Conservation (phyloP, 2,329 filamentous ascomycete genomes). For the Scedosporium minutisporum region DNA sequence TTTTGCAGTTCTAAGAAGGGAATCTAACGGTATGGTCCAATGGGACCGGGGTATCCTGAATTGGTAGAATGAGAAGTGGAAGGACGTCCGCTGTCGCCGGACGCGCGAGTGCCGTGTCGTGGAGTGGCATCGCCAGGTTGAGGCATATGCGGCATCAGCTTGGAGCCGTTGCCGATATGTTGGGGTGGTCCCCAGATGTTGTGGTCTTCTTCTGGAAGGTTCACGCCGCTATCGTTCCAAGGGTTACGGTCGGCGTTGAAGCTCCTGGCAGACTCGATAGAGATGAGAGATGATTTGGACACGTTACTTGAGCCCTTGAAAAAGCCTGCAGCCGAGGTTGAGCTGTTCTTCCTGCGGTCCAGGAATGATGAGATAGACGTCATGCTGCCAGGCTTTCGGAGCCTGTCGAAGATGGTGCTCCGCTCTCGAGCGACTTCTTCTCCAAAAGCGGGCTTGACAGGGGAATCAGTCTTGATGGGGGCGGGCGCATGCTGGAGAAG, state of each 20-base stretch:
- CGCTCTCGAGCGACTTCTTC: conserved; percentile 73
- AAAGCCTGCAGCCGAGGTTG: conserved; percentile 70
- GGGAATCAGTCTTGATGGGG: conserved; percentile 73
- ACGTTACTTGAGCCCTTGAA: conserved; percentile 89
- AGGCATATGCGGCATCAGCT: conserved; percentile 50
- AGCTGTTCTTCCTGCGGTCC: conserved; percentile 88
- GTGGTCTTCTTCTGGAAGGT: conserved; percentile 77
- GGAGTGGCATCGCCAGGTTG: conserved; percentile 75
- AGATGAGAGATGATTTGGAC: conserved; percentile 91
- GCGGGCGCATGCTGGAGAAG: conserved; percentile 85
- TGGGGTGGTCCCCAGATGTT: conserved; percentile 40
- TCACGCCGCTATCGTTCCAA: conserved; percentile 96
- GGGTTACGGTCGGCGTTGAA: conserved; percentile 86
- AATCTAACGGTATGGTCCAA: conserved; percentile 81
- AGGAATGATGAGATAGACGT: conserved; percentile 93
- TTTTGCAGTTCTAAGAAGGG: conserved; percentile 33
- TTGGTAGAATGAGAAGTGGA: conserved; percentile 90
- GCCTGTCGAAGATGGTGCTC: conserved; percentile 78
- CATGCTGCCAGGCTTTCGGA: conserved; percentile 91
- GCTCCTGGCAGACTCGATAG: conserved; percentile 89
- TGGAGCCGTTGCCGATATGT: conserved; percentile 26
- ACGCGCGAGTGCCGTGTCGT: conserved; percentile 72
- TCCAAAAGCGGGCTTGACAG: conserved; percentile 74
- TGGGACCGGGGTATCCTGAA: conserved; percentile 92
- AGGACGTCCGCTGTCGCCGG: conserved; percentile 83